Conservation (phyloP, 176 grass and related monocot genomes). For the Neostapfia colusana region DNA sequence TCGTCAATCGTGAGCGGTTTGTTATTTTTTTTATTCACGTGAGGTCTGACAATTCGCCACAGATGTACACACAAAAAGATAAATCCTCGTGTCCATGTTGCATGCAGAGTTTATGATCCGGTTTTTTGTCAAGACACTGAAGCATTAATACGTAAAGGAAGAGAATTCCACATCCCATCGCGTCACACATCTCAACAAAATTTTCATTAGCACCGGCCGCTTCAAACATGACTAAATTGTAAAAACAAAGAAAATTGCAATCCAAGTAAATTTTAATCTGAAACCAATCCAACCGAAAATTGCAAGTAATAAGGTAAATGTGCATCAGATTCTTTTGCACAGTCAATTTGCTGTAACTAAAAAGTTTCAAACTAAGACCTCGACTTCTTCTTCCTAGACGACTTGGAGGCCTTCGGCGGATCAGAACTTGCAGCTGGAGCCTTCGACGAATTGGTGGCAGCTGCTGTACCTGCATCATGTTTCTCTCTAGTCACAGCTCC, state of each 20-base stretch:
- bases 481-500: slow-evolving; percentile 75
- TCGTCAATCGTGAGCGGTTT: no score
- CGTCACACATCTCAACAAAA: not conserved
- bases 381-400: slow-evolving; percentile 75
- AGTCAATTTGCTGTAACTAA: slow-evolving; percentile 18
- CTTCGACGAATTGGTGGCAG: slow-evolving; percentile 47
- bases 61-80: no score
- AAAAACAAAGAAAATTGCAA: slow-evolving; percentile 9
- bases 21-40: no score
- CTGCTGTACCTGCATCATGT: slow-evolving; percentile 41
- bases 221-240: slow-evolving; percentile 22
- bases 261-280: not conserved
- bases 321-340: not conserved
- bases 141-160: not conserved
- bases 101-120: not conserved
- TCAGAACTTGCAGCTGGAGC: slow-evolving; percentile 43
- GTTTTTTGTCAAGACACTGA: not conserved
- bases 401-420: slow-evolving; percentile 55
- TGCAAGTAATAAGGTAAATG: slow-evolving; percentile 33
- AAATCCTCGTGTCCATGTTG: no score
- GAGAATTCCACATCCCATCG: not conserved
- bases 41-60: no score
- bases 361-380: slow-evolving; percentile 47
- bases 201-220: not conserved
- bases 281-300: slow-evolving; percentile 29